These are phyloP conservation scores for Ophiostoma tasmaniense DNA, from an alignment of 2,329 filamentous ascomycete genomes.

Conservation along the genomic window DNA sequence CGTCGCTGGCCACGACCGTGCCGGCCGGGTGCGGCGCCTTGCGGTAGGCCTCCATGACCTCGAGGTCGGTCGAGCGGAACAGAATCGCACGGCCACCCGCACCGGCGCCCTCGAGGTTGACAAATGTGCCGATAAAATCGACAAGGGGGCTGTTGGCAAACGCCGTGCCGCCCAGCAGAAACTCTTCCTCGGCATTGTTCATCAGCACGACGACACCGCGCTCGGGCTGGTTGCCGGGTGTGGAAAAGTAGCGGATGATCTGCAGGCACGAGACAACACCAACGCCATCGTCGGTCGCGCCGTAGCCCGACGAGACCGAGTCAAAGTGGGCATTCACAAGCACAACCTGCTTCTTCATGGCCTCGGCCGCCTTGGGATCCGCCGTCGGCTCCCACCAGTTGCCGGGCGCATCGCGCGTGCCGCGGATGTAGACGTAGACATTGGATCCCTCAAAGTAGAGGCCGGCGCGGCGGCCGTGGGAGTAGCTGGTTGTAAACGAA, in stretches of 20 bases:
- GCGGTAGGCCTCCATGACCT: constrained; percentile 73
- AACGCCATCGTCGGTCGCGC: constrained; percentile 89
- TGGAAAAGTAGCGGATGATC: constrained; percentile 77
- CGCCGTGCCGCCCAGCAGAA: constrained; percentile 73
- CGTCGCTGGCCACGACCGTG: constrained; percentile 71
- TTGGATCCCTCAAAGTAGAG: constrained; percentile 92
- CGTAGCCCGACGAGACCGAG: constrained; percentile 79
- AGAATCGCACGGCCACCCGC: constrained; percentile 81
- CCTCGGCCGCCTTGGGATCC: constrained; percentile 25
- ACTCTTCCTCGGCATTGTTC: constrained; percentile 96
- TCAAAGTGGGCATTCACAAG: constrained; percentile 95
- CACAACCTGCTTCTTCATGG: constrained; percentile 59
- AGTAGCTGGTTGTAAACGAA: constrained; percentile 47
- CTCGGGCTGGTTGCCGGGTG: constrained; percentile 60
- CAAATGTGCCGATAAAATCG: constrained; percentile 41
- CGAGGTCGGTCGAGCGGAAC: constrained; percentile 79
- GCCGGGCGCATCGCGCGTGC: constrained; percentile 62
- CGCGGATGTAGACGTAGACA: constrained; percentile 83
- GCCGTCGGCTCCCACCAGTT: constrained; percentile 56
- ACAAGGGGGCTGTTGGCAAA: constrained; percentile 78
- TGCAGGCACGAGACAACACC: constrained; percentile 82
- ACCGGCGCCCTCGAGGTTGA: constrained; percentile 92
- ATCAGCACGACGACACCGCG: constrained; percentile 76
- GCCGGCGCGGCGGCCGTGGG: constrained; percentile 26
- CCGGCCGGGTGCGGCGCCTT: constrained; percentile 70